Evolutionary conservation across 148 eudicot genomes (phyloP).

Genomic region (Silene uniflora): DNA sequence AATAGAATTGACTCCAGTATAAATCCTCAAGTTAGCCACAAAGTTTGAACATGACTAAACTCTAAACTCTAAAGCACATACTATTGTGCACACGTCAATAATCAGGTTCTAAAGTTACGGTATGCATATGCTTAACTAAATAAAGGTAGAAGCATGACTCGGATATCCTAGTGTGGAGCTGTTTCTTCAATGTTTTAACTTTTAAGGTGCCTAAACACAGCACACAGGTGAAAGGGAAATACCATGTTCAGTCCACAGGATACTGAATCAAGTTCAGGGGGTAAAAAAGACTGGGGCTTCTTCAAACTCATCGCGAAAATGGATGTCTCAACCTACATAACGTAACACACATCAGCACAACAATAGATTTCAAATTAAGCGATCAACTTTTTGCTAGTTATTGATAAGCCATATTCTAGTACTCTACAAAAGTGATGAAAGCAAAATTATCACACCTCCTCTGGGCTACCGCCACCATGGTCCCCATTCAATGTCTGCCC

Average conservation of each 20-base stretch:
- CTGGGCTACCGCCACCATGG: conserved; percentile 95
- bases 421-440: conserved; percentile 6
- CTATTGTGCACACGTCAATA: background rate
- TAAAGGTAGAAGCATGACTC: background rate
- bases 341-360: conserved; percentile 4
- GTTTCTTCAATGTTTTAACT: background rate
- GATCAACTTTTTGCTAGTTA: background rate
- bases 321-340: conserved; percentile 89
- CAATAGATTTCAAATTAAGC: background rate
- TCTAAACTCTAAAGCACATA: background rate
- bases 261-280: conserved; percentile 50
- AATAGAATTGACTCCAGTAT: background rate
- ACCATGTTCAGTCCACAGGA: conserved; percentile 70
- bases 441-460: conserved; percentile 57
- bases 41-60: conserved; percentile 2
- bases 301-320: conserved; percentile 78
- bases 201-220: background rate
- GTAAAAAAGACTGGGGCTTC: conserved; percentile 43
- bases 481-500: conserved; percentile 98
- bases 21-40: background rate
- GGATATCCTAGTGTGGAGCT: background rate
- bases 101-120: background rate
- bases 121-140: background rate
- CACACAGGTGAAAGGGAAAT: conserved; percentile 24
- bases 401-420: conserved; percentile 1